phyloP scores from a whole-genome alignment of 208 protist genomes.

The Willaertia magna region DNA sequence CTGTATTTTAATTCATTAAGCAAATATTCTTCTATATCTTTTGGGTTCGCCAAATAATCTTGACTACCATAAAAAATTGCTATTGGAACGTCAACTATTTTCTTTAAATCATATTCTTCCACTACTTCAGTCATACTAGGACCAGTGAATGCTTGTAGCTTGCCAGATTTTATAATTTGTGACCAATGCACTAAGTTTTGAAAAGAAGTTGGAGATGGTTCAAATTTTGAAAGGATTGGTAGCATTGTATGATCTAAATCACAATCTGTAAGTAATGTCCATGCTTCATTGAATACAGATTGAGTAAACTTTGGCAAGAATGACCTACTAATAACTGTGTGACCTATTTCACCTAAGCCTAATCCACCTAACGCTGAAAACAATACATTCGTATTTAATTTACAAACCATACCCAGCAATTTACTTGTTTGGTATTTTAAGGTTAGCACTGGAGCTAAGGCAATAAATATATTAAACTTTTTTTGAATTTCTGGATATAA shows the following conservation, averaged over 20 bases:
- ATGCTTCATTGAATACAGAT: neutral
- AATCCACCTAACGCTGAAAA: neutral
- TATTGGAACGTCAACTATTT: neutral
- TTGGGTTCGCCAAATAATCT: slow-evolving; percentile 19
- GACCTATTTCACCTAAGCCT: neutral
- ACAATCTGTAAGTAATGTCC: neutral
- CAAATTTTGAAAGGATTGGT: neutral
- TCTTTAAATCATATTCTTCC: slow-evolving; percentile 4
- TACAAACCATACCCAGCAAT: neutral
- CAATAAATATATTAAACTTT: slow-evolving; percentile 24
- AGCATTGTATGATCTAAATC: neutral
- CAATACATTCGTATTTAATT: neutral
- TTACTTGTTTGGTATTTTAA: slow-evolving; percentile 3
- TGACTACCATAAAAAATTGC: slow-evolving; percentile 11
- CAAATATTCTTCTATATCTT: slow-evolving; percentile 14
- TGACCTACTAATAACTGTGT: neutral
- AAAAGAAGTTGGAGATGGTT: slow-evolving; percentile 19
- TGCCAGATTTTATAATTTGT: slow-evolving; percentile 7
- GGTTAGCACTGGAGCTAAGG: slow-evolving; percentile 14
- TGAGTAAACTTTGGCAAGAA: neutral
- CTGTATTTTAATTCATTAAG: neutral
- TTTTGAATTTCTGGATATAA: slow-evolving; percentile 3
- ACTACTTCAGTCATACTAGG: neutral
- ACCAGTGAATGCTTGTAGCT: slow-evolving; percentile 16
- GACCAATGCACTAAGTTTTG: slow-evolving; percentile 26